phyloP scores from a whole-genome alignment of 2,329 filamentous ascomycete genomes.

The Penicillium griseofulvum region DNA sequence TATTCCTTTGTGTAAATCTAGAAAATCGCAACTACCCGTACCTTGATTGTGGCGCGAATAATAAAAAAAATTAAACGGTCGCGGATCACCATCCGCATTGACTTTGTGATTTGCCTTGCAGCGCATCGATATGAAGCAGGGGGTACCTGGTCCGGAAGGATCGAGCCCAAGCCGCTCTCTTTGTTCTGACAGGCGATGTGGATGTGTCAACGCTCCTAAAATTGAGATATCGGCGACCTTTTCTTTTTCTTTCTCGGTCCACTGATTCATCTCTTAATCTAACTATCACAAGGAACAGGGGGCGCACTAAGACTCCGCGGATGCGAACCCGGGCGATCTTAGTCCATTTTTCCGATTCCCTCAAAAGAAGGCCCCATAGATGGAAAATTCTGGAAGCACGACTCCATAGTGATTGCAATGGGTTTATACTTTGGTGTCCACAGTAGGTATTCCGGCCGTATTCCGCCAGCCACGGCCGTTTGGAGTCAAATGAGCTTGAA shows the following conservation, averaged over 20 bases:
- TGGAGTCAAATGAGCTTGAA: background rate
- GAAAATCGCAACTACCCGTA: background rate
- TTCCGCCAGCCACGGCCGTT: background rate
- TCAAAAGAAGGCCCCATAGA: background rate
- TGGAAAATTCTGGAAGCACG: slow-evolving; percentile 24
- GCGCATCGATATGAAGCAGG: slow-evolving; percentile 1
- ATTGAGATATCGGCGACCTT: background rate
- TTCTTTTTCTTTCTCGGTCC: slow-evolving; percentile 1
- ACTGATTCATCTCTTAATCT: background rate
- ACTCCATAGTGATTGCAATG: background rate
- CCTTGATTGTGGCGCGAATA: background rate
- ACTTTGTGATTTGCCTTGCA: slow-evolving; percentile 14
- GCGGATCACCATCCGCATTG: background rate
- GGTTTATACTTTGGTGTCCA: slow-evolving; percentile 1
- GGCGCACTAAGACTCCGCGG: slow-evolving; percentile 21
- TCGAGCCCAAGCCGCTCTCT: slow-evolving; percentile 2
- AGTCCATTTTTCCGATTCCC: slow-evolving; percentile 6
- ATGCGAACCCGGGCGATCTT: slow-evolving; percentile 25
- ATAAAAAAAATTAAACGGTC: slow-evolving; percentile 2
- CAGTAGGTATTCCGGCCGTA: slow-evolving; percentile 5
- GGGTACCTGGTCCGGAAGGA: background rate
- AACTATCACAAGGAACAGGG: slow-evolving; percentile 1
- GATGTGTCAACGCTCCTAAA: slow-evolving; percentile 6
- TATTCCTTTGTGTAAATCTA: background rate
- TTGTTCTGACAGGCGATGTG: slow-evolving; percentile 3